Evolutionary conservation across 2,329 filamentous ascomycete genomes (phyloP), one percentile per base, ranked within the genome.

Genomic region (Monosporascus sp.): DNA sequence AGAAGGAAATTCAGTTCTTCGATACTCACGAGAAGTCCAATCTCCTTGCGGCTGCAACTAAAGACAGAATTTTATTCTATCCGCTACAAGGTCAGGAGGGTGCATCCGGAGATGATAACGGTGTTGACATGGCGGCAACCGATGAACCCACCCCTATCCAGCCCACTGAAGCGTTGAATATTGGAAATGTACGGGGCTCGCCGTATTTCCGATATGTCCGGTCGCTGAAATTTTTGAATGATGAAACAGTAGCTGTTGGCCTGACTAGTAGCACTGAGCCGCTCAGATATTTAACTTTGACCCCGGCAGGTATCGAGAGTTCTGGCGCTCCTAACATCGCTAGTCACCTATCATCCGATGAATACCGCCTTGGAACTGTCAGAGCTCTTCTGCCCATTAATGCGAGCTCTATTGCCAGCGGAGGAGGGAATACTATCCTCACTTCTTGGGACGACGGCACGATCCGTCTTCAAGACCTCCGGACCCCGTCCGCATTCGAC

Each of bases 371-470:
- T 11, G 58, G 67, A 5, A 76, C 72, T 0, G 71, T 78, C 11
- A 67, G 76, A 36, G 76, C 78, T 0, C 71, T 83, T 3, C 72
- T 79, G 36, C 73, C 77, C 1, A 66, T 82, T 0, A 63, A 70
- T 16, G 60, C 64, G 8, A 59, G 64, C 16, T 66, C 67, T 4
- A 38, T 69, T 20, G 62, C 61, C 2, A 64, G 63, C 11, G 69
- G 72, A 1, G 68, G 67, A 20, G 67, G 69, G 1, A 73, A 69
- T 22, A 64, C 80, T 2, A 60, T 82, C 7, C 69, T 83, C 14
- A 79, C 73, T 52, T 72, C 78, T 3, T 83, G 80, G 79, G 73
- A 77, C 44, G 78, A 82, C 51, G 79, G 79, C 8, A 79, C 75
- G 1, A 73, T 75, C 51, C 71, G 75, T 63, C 73, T 82, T 1